Evolutionary conservation across 495 filamentous ascomycete genomes (phyloP), one percentile per base, ranked within the genome.

Genomic region (Ascodesmis nigricans): DNA sequence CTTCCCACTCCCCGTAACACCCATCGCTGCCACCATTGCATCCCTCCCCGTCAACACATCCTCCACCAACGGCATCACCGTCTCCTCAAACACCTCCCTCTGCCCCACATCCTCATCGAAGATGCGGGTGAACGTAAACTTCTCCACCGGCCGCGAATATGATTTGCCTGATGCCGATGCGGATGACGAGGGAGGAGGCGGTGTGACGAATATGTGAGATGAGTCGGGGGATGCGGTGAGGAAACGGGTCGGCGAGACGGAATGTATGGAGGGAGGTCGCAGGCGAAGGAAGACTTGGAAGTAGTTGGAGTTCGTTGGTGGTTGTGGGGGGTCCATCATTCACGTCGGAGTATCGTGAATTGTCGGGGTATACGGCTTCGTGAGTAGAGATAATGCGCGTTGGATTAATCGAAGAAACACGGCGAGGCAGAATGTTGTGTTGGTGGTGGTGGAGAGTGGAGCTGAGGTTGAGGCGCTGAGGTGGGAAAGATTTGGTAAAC

Each of bases 1-100:
- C 84, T 97, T 97, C 47, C 87, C 87, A 41, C 78, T 90, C 11
- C 87, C 90, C 4, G 87, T 93, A 20, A 95, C 87, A 4, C 87
- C 87, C 33, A 97, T 55, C 23, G 87, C 95, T 18, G 87, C 87
- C 27, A 97, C 53, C 45, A 95, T 51, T 11, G 82, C 83, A 65
- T 97, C 87, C 39, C 79, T 68, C 14, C 78, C 78, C 37, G 80
- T 71, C 14, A 67, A 63, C n/a, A 69, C 67, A 20, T 65, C 57
- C 38, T 82, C 72, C 1, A 93, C 62, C 8, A 95, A 49, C 25
- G 78, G 61, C 21, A 91, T 64, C 8, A 74, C 75, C 0, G 73
- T 82, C 41, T 75, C 77, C 38, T 82, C 67, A 47, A 95, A 93
- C 15, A 97, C 56, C 47, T 92, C 78, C 17, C 90, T 58, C 45